These are phyloP conservation scores for Talaromyces albobiverticillius DNA, from an alignment of 2,329 filamentous ascomycete genomes.

Conservation along the genomic window DNA sequence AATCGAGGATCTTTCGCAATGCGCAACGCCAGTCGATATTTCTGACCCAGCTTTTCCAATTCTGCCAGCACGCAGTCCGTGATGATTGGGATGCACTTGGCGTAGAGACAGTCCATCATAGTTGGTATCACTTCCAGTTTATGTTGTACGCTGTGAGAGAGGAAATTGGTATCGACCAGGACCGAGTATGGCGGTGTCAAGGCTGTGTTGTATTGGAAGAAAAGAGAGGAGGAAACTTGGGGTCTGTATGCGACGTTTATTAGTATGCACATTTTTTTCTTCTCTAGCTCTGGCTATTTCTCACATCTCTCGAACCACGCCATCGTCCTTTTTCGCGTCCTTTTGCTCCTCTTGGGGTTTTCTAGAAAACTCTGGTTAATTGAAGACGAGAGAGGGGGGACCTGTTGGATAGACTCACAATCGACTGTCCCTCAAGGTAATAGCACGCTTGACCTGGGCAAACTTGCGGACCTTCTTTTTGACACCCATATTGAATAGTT, in stretches of 20 bases:
- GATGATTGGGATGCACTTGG: constrained; percentile 85
- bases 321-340: constrained; percentile 56
- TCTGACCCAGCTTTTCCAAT: constrained; percentile 82
- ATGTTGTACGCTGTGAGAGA: constrained; percentile 83
- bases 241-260: constrained; percentile 50
- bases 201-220: constrained; percentile 85
- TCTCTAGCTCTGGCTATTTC: neutral
- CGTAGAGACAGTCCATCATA: constrained; percentile 92
- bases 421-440: constrained; percentile 75
- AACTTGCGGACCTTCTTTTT: constrained; percentile 92
- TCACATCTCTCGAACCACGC: constrained; percentile 71
- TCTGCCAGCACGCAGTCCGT: constrained; percentile 81
- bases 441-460: constrained; percentile 76
- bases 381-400: neutral
- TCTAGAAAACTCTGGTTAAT: constrained; percentile 17
- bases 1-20: constrained; percentile 89
- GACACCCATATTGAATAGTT: constrained; percentile 66
- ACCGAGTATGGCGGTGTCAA: constrained; percentile 79
- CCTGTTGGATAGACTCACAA: constrained; percentile 41
- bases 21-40: constrained; percentile 80
- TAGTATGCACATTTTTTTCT: neutral
- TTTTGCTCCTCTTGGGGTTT: constrained; percentile 74
- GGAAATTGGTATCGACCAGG: constrained; percentile 85
- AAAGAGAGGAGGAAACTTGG: constrained; percentile 77
- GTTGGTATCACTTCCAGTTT: constrained; percentile 85